Conservation (phyloP, 2,329 filamentous ascomycete species). For the Scytalidium lignicola region DNA sequence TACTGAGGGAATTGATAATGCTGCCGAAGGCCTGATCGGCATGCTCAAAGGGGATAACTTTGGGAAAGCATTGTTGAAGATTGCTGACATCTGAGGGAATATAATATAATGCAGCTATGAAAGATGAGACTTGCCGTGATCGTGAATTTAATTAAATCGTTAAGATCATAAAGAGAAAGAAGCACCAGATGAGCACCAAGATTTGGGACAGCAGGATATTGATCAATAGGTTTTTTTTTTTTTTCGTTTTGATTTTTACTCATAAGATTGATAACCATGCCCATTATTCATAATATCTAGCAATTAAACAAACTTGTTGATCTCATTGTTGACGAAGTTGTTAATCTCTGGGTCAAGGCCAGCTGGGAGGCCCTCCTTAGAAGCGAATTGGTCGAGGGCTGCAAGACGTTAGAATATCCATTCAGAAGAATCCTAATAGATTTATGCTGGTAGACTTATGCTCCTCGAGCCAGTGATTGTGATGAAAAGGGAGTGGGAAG, state of each 20-base stretch:
- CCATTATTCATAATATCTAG: no score
- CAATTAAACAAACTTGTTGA: conserved; percentile 27
- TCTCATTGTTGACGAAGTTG: conserved; percentile 30
- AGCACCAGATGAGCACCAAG: no score
- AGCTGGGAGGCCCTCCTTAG: conserved; percentile 29
- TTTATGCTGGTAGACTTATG: no score
- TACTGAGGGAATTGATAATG: conserved; percentile 62
- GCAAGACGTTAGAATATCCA: background rate
- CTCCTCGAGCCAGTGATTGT: no score
- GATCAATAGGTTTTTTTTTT: no score
- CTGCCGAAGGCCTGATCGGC: conserved; percentile 57
- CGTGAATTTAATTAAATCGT: no score
- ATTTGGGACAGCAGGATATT: no score
- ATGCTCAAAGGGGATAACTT: conserved; percentile 65
- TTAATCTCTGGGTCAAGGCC: conserved; percentile 29
- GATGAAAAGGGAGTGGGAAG: no score
- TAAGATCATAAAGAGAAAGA: no score
- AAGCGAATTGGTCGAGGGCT: conserved; percentile 29
- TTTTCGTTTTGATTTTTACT: no score
- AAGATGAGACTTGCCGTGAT: conserved; percentile 17
- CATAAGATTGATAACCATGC: no score
- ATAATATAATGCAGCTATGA: background rate
- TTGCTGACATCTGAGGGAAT: conserved; percentile 20
- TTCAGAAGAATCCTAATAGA: background rate
- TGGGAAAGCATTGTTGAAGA: conserved; percentile 60